Conservation (phyloP, 2,329 filamentous ascomycete genomes). For the Oidium heveae region DNA sequence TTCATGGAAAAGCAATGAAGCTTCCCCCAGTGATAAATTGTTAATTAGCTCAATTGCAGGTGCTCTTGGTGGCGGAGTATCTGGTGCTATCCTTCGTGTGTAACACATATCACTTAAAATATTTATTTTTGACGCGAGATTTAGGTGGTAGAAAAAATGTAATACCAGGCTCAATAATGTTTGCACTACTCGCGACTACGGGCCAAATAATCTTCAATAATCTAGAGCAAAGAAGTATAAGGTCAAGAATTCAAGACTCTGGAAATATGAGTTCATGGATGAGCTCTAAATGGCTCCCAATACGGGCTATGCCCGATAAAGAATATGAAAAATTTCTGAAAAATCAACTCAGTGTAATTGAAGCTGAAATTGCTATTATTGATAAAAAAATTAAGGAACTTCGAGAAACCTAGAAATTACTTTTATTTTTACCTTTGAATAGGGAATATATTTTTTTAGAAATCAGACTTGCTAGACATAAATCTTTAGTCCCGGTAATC, state of each 20-base stretch:
- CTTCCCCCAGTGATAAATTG: conserved; percentile 32
- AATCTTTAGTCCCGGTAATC: no score
- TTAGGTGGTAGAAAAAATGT: conserved; percentile 27
- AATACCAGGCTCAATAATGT: conserved; percentile 32
- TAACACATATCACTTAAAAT: not conserved
- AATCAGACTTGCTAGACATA: no score
- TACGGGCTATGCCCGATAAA: conserved; percentile 43
- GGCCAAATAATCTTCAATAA: conserved; percentile 31
- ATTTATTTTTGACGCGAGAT: conserved; percentile 5
- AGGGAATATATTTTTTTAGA: no score
- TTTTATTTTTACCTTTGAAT: no score
- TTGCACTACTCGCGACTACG: conserved; percentile 27
- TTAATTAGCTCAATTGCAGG: conserved; percentile 48
- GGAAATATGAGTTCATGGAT: conserved; percentile 14
- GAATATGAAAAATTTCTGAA: conserved; percentile 47
- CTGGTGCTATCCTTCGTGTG: conserved; percentile 31
- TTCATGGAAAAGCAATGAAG: conserved; percentile 17
- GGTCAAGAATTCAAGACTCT: conserved; percentile 14
- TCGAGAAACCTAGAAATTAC: no score
- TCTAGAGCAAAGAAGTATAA: conserved; percentile 18
- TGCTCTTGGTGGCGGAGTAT: conserved; percentile 39
- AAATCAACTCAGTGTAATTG: conserved; percentile 44
- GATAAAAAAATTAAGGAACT: conserved; percentile 43
- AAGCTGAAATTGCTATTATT: conserved; percentile 53
- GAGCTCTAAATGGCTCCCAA: conserved; percentile 43